phyloP scores from a whole-genome alignment of 2,329 filamentous ascomycete species.

The Alternaria hordeiaustralica region DNA sequence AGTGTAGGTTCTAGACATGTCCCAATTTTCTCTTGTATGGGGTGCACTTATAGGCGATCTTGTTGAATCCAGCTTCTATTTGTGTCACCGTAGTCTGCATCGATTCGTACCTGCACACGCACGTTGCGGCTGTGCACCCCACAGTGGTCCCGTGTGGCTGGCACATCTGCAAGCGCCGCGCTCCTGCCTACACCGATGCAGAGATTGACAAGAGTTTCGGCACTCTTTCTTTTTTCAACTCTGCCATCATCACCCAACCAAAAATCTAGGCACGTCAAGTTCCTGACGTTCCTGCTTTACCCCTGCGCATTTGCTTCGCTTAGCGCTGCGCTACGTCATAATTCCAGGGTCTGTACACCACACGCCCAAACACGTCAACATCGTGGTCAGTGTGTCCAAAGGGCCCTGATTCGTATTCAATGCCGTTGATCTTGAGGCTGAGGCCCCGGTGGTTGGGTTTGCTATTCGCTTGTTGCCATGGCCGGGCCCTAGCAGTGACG shows the following conservation, averaged over 20 bases:
- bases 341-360: slow-evolving; percentile 16
- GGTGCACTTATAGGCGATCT: neutral
- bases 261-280: neutral
- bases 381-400: slow-evolving; percentile 21
- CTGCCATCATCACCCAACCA: neutral
- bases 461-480: slow-evolving; percentile 16
- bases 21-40: neutral
- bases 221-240: neutral
- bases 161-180: neutral
- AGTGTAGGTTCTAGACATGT: neutral
- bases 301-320: slow-evolving; percentile 22
- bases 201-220: neutral
- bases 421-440: slow-evolving; percentile 26
- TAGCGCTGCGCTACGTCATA: slow-evolving; percentile 23
- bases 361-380: slow-evolving; percentile 28
- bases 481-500: slow-evolving; percentile 13
- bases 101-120: slow-evolving; percentile 4
- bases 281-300: slow-evolving; percentile 16
- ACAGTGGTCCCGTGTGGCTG: slow-evolving; percentile 2
- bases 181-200: neutral
- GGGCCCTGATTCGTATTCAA: slow-evolving; percentile 5
- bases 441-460: slow-evolving; percentile 20
- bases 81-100: neutral
- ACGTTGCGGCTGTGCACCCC: slow-evolving; percentile 8
- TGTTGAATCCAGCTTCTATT: neutral